Evolutionary conservation across 2,329 filamentous ascomycete genomes (phyloP), one percentile per base, ranked within the genome.

Genomic region (Trichoderma oligosporum): DNA sequence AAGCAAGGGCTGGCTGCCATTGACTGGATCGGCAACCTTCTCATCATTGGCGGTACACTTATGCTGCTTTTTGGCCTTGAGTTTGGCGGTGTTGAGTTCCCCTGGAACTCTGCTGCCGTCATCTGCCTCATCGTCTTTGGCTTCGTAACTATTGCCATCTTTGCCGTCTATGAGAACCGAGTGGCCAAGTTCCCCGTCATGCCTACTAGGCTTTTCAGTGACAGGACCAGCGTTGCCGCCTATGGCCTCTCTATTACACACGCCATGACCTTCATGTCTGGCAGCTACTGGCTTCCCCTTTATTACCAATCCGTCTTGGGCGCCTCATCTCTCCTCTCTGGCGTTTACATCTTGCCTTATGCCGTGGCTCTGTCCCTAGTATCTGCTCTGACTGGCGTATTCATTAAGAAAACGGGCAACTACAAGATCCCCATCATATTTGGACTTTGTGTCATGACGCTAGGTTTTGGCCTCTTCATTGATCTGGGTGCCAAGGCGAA

Each of bases 51-150:
- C 39, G 89, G 87, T 18, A 92, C 89, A 0, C 77, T 95, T 18
- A 93, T 96, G 89, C 78, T 96, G 62, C 82, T 96, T 4, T 83
- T 96, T 39, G 92, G 91, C 0, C 82, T 96, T 9, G 87, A 95
- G 67, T 90, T 93, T 61, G 92, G 91, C 55, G 91, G 90, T 47
- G 82, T 91, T 51, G 78, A 79, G 20, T 83, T 82, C 61, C 87
- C 91, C 1, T 96, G 91, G 91, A 73, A 74, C 52, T 92, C 88
- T 0, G 78, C 87, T 1, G 86, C 82, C 1, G 87, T 92, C 29
- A 80, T 96, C 64, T 91, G 88, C 65, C 78, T 96, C 25, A 78
- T 95, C 62, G 74, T 93, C 47, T 91, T 93, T 63, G 90, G 90
- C 20, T 67, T 82, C 22, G 57, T 88, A 25, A 78, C 80, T 11